Base-by-base conservation (phyloP, 192 early-diverging fungal genomes). In the Linnemannia exigua region DNA sequence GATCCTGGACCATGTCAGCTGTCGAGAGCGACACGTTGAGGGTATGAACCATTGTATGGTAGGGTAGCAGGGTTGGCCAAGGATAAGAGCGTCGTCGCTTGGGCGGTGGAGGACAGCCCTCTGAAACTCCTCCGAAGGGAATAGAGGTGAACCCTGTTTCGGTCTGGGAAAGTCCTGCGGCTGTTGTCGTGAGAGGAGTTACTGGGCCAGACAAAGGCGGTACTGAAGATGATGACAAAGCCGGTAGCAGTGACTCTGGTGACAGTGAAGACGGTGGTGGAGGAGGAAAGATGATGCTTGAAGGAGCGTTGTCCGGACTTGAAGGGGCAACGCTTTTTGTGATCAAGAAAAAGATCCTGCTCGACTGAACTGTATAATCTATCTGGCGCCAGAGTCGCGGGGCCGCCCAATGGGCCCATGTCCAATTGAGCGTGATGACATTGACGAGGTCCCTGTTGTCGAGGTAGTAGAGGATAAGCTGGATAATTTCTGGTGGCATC, bases 401-500 rank as follows among this genome's bases (percentile, higher is more conserved):
- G 2, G 84, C 84, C 7, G 28, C 72, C 20, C 76, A 33, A 1
- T 86, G 58, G 9, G 84, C 84, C 84, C 84, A 86, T 0, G 84
- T 86, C 84, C 84, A 86, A 33, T 80, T 80, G 75, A 86, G 77
- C 1, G 74, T 77, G 25, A 86, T 22, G 6, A 80, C 84, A 22
- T 79, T 77, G 37, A 77, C 41, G 25, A 86, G 75, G n/a, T 86
- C 84, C 0, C 63, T 35, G 36, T 74, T 76, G 50, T 80, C 84
- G 41, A 86, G 79, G 22, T 80, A 86, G 75, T 86, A 70, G 70
- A 86, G 66, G 38, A 86, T 86, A 22, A 86, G 44, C 19, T 80
- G 84, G 28, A 86, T 86, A 44, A 86, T 86, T 25, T 86, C 84
- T 51, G 84, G 84, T 38, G 84, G 84, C 12, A 86, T 66, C 11